A percentile compares a stretch with the other conserved stretches of the same genome.
Conservation (phyloP, 495 filamentous ascomycete species). For the Hypoxylon crocopeplum region DNA sequence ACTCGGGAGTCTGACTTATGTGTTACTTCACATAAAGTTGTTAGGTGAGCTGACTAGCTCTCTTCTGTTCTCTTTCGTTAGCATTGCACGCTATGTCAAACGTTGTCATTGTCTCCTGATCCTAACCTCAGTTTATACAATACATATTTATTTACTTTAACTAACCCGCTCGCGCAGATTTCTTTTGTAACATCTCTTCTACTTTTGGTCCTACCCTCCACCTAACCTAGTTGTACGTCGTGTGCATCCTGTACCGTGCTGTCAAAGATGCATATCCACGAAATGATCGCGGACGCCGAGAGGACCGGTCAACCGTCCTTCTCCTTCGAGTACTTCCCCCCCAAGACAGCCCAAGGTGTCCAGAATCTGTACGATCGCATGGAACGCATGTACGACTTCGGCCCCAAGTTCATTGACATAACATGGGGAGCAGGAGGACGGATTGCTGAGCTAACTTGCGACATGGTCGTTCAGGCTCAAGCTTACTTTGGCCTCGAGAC, state of each 20-base stretch:
- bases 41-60: constrained; percentile 22
- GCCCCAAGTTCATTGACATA: constrained; percentile 95
- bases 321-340: constrained; percentile 99
- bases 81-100: not conserved
- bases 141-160: not conserved
- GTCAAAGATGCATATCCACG: constrained; percentile 78
- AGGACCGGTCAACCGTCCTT: constrained; percentile 78
- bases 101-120: not conserved
- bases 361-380: constrained; percentile 99
- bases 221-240: not conserved
- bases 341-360: constrained; percentile 98
- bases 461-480: constrained; percentile 98
- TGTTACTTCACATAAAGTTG: constrained; percentile 16
- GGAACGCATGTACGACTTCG: constrained; percentile 96
- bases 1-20: constrained; percentile 7
- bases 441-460: constrained; percentile 88
- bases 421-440: constrained; percentile 98
- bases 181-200: constrained; percentile 10
- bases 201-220: not conserved
- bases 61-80: not conserved
- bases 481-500: constrained; percentile 97
- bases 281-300: constrained; percentile 87
- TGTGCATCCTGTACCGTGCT: not conserved
- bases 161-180: constrained; percentile 14
- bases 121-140: not conserved